Conservation (phyloP, 1,284 basidiomycete species). For the Trichosporon sp. region DNA sequence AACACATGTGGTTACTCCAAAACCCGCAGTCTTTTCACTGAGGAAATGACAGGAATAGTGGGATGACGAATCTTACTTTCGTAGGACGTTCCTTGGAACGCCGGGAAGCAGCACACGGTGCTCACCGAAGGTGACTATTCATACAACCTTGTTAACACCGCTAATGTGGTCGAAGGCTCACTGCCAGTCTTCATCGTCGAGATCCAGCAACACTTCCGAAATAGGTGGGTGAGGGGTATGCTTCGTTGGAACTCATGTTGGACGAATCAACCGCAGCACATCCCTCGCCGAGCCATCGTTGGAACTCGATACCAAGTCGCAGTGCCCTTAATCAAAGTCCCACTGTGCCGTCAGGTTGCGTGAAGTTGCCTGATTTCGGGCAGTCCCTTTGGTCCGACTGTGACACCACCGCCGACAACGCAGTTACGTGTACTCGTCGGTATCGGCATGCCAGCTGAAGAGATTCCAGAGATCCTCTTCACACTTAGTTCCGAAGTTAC, state of each 20-base stretch:
- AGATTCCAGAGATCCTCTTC: constrained; percentile 7
- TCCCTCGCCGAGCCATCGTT: neutral
- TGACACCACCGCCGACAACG: neutral
- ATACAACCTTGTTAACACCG: neutral
- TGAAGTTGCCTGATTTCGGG: neutral
- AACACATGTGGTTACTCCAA: neutral
- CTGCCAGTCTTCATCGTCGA: neutral
- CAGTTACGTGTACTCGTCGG: neutral
- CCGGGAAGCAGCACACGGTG: neutral
- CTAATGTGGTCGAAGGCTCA: neutral
- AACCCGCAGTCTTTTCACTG: neutral
- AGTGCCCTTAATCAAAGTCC: neutral
- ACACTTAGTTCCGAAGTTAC: neutral
- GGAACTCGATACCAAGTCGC: neutral
- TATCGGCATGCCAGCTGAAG: neutral
- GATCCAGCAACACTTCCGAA: neutral
- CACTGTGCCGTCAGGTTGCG: constrained; percentile 8
- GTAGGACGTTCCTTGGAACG: neutral
- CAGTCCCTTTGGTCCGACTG: neutral
- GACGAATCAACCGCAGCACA: neutral
- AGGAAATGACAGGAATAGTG: neutral
- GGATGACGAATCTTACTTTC: neutral
- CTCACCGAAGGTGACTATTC: neutral
- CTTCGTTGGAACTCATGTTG: neutral
- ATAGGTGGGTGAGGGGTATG: neutral